phyloP scores from a whole-genome alignment of 768 basidiomycete species.

The Obba rivulosa region DNA sequence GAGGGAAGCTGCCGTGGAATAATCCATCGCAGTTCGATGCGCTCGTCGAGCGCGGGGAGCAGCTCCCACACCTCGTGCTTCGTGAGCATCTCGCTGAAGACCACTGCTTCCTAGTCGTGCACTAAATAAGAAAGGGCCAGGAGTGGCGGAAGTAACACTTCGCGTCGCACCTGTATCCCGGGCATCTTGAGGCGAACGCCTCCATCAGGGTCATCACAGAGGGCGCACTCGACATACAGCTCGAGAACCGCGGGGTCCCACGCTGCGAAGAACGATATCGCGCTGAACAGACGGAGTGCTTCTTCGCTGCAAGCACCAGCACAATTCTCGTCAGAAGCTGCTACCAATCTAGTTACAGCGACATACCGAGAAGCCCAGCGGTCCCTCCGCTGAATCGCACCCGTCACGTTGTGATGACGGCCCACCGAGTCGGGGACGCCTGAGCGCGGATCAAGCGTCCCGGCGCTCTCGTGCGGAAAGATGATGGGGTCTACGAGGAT shows the following conservation, averaged over 20 bases:
- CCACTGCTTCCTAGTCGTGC: conserved; percentile 42
- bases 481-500: conserved; percentile 81
- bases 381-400: conserved; percentile 54
- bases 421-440: no score
- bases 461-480: not conserved
- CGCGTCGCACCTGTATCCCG: conserved; percentile 34
- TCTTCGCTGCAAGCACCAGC: no score
- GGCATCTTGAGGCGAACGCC: conserved; percentile 60
- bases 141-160: not conserved
- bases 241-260: conserved; percentile 66
- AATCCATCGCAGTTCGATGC: conserved; percentile 50
- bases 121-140: not conserved
- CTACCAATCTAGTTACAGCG: not conserved
- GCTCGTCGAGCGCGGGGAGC: conserved; percentile 36
- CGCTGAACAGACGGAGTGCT: conserved; percentile 43
- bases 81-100: conserved; percentile 44
- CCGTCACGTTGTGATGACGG: conserved; percentile 11
- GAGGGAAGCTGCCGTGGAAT: conserved; percentile 40
- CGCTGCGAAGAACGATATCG: conserved; percentile 58
- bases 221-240: conserved; percentile 55
- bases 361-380: conserved; percentile 59
- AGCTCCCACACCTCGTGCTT: conserved; percentile 34
- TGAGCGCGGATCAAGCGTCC: not conserved
- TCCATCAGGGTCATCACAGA: conserved; percentile 34
- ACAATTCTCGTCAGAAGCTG: not conserved